Base-by-base conservation (phyloP, 805 yeast genomes). In the Saturnispora mendoncae region DNA sequence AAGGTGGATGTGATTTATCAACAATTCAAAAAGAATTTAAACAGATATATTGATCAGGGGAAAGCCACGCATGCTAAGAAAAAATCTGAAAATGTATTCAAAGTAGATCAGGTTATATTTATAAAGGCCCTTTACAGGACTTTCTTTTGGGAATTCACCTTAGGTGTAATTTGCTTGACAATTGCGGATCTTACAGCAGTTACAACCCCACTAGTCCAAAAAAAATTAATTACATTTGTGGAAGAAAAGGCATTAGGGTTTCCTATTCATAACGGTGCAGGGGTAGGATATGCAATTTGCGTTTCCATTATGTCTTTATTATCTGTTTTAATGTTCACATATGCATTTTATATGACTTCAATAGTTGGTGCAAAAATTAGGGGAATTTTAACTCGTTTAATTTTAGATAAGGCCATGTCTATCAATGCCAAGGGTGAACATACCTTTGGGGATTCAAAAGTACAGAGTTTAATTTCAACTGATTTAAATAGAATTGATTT, bases 381-480 rank as follows among this genome's bases (percentile, higher is more conserved):
- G 51, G 78, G 87, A 0, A 72, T 81, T 3, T 60, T 86, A 41
- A 81, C 84, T 4, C 77, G 79, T 43, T 76, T 80, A 6, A 64
- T 84, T 14, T 66, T 82, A 47, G 73, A 73, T 36, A 86, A 86
- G 57, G 65, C 85, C 12, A 74, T 83, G 50, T 65, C 59, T 38
- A 65, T 85, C 30, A 75, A 79, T 43, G 70, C 78, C 8, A 68
- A 66, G 39, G 76, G 88, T 5, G 73, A 69, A 38, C 78, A 78
- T 51, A 64, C 69, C 44, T 84, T 65, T 54, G 78, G 92, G 1
- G 69, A 73, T 28, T 84, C 92, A 43, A 78, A 76, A 46, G 70
- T 86, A 42, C 84, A 90, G 28, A 76, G 86, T n/a, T 61, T 86
- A 54, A 76, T 85, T 62, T 82, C 88, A 42, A 77, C 94, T 0